These are phyloP conservation scores for Monilinia polystroma DNA, from an alignment of 2,329 filamentous ascomycete genomes.

Conservation along the genomic window DNA sequence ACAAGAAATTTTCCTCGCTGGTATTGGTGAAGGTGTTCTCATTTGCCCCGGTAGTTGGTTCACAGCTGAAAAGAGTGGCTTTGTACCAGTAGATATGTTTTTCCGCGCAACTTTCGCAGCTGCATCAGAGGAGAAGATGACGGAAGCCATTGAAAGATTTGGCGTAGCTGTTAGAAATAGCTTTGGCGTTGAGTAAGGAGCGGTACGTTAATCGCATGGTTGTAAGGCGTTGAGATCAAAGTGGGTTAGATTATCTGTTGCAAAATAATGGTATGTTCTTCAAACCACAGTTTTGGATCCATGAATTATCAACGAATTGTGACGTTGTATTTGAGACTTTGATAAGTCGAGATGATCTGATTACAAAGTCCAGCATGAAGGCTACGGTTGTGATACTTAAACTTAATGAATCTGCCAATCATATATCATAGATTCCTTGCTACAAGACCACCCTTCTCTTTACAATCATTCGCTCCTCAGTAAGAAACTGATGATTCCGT, in stretches of 20 bases:
- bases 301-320: background rate
- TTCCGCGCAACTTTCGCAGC: constrained; percentile 90
- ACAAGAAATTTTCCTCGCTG: constrained; percentile 78
- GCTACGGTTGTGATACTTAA: background rate
- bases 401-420: background rate
- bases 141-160: constrained; percentile 70
- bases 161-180: constrained; percentile 67
- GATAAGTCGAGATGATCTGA: background rate
- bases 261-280: constrained; percentile 1
- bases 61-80: constrained; percentile 64
- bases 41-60: constrained; percentile 91
- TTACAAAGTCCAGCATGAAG: background rate
- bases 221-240: constrained; percentile 13
- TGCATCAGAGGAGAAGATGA: constrained; percentile 68
- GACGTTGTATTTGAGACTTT: background rate
- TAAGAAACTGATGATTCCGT: no score
- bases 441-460: no score
- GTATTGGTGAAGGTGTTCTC: constrained; percentile 74
- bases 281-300: background rate
- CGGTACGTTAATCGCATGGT: background rate
- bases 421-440: no score
- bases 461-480: no score
- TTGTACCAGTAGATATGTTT: constrained; percentile 57
- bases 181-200: constrained; percentile 45
- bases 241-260: constrained; percentile 14